Evolutionary conservation across 106 monocot species (phyloP), one percentile per base, ranked within the genome.

Genomic region (Allium sativum): DNA sequence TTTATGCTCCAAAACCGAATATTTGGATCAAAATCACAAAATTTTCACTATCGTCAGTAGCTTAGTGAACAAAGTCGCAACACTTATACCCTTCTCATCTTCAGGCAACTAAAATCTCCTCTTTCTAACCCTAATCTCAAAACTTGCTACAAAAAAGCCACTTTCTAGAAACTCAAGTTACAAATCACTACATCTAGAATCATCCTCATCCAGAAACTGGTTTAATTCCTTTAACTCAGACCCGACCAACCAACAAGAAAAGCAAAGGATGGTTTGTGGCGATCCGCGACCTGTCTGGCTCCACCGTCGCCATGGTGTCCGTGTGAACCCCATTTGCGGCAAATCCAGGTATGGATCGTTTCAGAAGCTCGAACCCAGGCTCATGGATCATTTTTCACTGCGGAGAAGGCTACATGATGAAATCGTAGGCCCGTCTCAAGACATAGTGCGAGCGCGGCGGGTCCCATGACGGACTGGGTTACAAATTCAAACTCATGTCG

Each of bases 281-380:
- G 3, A 83, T 96, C 21, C 96, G 91, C 76, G 96, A 91, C 67
- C 84, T 96, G 52, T 88, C 87, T 44, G 98, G 92, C 21, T 92
- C 92, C 0, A 92, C 90, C 1, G 91, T 88, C 19, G 96, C 96
- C 19, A 66, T 88, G 22, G 96, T 90, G 0, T 96, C 90, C 6
- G 91, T 96, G 87, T 78, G 80, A 7, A 96, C 87, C 1, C 91
- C 96, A 7, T 96, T 96, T 77, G 91, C 91, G 4, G 79, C 96
- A 12, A 91, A 87, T 10, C 79, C 79, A 0, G 87, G 91, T 12
- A 74, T 87, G 13, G 87, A 91, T 67, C 79, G 82, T 0, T 90
- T 96, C 10, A 78, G 77, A 72, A 84, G 84, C 3, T 84, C 87
- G 13, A 96, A 96, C 72, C 96, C 91, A 0, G 96, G 96, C 10